phyloP scores from a whole-genome alignment of 768 basidiomycete genomes.

The Lactarius hatsudake region DNA sequence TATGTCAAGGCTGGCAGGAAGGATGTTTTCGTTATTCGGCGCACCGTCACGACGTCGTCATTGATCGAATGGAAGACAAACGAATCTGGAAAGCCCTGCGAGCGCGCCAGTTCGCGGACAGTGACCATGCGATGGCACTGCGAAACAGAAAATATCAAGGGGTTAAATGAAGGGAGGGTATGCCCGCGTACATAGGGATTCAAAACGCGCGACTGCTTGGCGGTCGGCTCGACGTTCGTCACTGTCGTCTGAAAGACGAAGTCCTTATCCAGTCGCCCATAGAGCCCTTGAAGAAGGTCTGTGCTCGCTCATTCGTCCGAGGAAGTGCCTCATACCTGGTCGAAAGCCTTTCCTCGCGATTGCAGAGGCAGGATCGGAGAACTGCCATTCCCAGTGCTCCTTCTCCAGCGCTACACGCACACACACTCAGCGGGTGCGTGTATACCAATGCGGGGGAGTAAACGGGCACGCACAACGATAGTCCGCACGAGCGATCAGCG shows the following conservation, averaged over 20 bases:
- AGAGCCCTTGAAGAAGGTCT: slow-evolving; percentile 39
- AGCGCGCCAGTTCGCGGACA: slow-evolving; percentile 72
- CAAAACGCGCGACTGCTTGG: slow-evolving; percentile 70
- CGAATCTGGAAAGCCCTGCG: slow-evolving; percentile 78
- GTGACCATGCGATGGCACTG: slow-evolving; percentile 71
- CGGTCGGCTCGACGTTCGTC: slow-evolving; percentile 75
- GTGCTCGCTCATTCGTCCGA: background rate
- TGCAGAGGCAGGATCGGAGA: slow-evolving; percentile 57
- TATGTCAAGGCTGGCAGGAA: background rate
- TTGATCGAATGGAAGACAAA: slow-evolving; percentile 58
- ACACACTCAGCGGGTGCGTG: slow-evolving; percentile 2
- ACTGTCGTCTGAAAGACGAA: slow-evolving; percentile 69
- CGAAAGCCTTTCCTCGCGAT: slow-evolving; percentile 51
- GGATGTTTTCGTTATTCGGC: slow-evolving; percentile 28
- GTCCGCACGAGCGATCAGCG: slow-evolving; percentile 56
- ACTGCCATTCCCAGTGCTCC: slow-evolving; percentile 57
- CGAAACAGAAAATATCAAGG: background rate
- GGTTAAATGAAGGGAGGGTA: no score
- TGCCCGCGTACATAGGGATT: slow-evolving; percentile 53
- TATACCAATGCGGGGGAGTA: no score
- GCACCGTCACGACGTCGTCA: slow-evolving; percentile 57
- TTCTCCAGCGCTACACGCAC: slow-evolving; percentile 41
- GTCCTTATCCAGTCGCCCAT: slow-evolving; percentile 56
- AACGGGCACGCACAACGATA: slow-evolving; percentile 48
- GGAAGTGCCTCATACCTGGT: slow-evolving; percentile 38